Base-by-base conservation (phyloP, 352 stramenopile genomes). In the Poterioochromonas sp. region DNA sequence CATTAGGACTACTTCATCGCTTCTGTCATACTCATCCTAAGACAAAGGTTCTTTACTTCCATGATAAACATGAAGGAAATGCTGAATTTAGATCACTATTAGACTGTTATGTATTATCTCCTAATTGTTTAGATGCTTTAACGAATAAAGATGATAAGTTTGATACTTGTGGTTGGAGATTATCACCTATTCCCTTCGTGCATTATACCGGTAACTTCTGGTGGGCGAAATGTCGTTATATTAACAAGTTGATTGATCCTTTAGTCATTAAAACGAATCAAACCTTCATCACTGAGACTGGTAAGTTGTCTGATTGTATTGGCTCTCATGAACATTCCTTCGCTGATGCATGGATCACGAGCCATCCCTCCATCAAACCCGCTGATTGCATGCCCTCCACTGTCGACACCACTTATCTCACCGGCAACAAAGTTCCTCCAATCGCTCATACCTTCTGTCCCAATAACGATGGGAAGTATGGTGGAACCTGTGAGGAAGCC, bases 131-230 rank as follows among this genome's bases (percentile, higher is more conserved):
- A 12, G 26, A 15, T 32, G 54, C 54, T 32, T 39, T 65, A 32
- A n/a, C n/a, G n/a, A n/a, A n/a, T n/a, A 15, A 26, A 15, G 26
- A 32, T 32, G n/a, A 39, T 32, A 11, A 32, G n/a, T 65, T 29
- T 39, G 54, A 65, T 39, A 32, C n/a, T 15, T 65, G 54, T 32
- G 54, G 54, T 15, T 5, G 3, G n/a, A 32, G 54, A 32, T 32
- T 39, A 32, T 65, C 54, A 12, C 54, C 54, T 29, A 35, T 39
- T 5, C 54, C 54, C 11, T 39, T 29, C n/a, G 5, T 39, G 54
- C 54, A 65, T 65, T 65, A 65, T 22, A 39, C 8, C 11, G 54
- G 54, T 32, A 65, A 65, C n/a, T 65, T 65, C 54, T 65, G 26
- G 26, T 65, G 54, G 54, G 54, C 54, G 8, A 11, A 11, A 15